Conservation (phyloP, 257 asterid species). For the Solanum pennellii region DNA sequence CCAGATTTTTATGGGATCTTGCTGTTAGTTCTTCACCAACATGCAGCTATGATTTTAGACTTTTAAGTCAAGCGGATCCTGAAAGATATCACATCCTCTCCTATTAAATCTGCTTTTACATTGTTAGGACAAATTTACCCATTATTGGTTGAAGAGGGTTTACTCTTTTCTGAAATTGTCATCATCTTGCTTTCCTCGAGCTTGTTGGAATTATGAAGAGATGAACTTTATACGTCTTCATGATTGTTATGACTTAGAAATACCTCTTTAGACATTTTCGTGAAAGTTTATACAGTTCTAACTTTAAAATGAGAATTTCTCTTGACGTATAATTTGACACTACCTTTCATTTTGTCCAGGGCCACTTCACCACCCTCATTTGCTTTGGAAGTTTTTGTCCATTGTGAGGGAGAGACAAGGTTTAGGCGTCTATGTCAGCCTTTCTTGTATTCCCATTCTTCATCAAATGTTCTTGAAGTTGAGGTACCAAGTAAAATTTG, state of each 20-base stretch:
- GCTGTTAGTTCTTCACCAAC: background rate
- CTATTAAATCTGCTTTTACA: background rate
- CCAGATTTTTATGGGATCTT: background rate
- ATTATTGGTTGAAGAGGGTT: background rate
- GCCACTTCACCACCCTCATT: slow-evolving; percentile 91
- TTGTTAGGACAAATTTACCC: background rate
- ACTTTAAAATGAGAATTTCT: background rate
- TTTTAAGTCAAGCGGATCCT: background rate
- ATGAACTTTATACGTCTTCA: background rate
- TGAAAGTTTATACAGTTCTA: background rate
- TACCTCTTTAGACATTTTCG: background rate
- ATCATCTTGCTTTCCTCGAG: background rate
- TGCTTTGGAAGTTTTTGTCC: slow-evolving; percentile 87
- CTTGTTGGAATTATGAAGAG: background rate
- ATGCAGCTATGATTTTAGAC: background rate
- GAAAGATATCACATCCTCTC: background rate
- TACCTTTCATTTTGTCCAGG: slow-evolving; percentile 23
- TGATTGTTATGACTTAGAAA: background rate
- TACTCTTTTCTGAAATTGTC: background rate
- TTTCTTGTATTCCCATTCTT: slow-evolving; percentile 84
- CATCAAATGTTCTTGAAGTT: slow-evolving; percentile 87
- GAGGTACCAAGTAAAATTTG: slow-evolving; percentile 43
- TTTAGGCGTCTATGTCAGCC: slow-evolving; percentile 92
- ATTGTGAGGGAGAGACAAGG: slow-evolving; percentile 89
- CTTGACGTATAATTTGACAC: background rate